A percentile compares a stretch with the other conserved stretches of the same genome.
phyloP scores from a whole-genome alignment of 2,329 filamentous ascomycete species.

The Cordyceps tenuipes region DNA sequence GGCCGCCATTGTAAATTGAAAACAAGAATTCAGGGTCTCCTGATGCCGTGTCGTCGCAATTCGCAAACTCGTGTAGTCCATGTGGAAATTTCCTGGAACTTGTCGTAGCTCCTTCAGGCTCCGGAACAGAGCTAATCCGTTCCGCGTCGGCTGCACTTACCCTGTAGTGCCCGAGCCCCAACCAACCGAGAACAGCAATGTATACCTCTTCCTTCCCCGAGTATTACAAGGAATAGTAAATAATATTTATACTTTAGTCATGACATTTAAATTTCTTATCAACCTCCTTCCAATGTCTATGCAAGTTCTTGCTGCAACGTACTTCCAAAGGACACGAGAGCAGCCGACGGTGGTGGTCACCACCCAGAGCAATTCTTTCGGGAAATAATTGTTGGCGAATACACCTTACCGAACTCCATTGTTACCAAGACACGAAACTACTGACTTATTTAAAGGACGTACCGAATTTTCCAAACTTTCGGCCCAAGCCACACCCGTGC shows the following conservation, averaged over 20 bases:
- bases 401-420: not conserved
- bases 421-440: not conserved
- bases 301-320: no score
- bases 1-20: not conserved
- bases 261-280: no score
- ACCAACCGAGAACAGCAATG: no score
- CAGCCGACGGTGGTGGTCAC: no score
- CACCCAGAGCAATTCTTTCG: no score
- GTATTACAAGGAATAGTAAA: no score
- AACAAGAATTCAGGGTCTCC: not conserved
- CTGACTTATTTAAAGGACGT: not conserved
- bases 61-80: not conserved
- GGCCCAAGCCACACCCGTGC: not conserved
- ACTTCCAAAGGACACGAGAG: no score
- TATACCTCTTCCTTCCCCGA: no score
- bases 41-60: not conserved
- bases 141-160: not conserved
- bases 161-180: not conserved
- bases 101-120: not conserved
- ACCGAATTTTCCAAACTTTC: not conserved
- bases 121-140: constrained; percentile 9
- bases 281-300: no score
- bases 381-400: not conserved
- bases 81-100: constrained; percentile 6
- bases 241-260: no score